Conservation (phyloP, 352 stramenopile species). For the Phytophthora gonapodyides region DNA sequence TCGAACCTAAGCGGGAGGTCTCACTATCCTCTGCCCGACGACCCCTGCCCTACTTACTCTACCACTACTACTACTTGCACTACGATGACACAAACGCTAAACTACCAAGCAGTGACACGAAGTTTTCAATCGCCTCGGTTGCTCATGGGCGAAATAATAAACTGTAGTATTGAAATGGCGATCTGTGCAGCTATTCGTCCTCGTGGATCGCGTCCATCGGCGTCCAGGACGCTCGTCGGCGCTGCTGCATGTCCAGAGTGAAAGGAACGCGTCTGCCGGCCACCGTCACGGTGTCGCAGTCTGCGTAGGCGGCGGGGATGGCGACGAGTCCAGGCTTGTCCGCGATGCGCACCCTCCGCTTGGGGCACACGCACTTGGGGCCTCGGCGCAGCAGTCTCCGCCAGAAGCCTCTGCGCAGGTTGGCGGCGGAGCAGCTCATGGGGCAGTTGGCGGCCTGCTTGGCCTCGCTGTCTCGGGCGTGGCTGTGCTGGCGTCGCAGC, state of each 20-base stretch:
- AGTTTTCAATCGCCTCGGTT: too few relatives aligned
- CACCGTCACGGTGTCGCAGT: constrained; percentile 43
- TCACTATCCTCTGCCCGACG: too few relatives aligned
- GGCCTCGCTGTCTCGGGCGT: constrained; percentile 14
- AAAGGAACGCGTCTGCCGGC: constrained; percentile 49
- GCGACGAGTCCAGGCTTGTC: constrained; percentile 19
- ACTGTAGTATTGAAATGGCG: background rate
- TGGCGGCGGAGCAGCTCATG: constrained; percentile 4
- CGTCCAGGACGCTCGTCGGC: constrained; percentile 35
- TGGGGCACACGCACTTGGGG: constrained; percentile 51
- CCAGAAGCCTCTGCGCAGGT: constrained; percentile 42
- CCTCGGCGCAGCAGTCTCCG: constrained; percentile 49
- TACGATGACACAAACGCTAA: too few relatives aligned
- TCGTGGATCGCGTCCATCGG: constrained; percentile 49
- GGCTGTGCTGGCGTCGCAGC: constrained; percentile 18
- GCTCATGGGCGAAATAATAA: background rate
- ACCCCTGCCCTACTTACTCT: too few relatives aligned
- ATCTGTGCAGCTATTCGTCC: constrained; percentile 15
- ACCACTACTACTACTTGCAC: too few relatives aligned
- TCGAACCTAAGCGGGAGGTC: too few relatives aligned
- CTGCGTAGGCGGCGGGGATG: constrained; percentile 45
- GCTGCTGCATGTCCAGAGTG: constrained; percentile 50
- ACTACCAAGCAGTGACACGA: too few relatives aligned
- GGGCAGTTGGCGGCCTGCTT: constrained; percentile 31
- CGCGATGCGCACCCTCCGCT: constrained; percentile 12